These are phyloP conservation scores for Flaveria ramosissima DNA, from an alignment of 129 eudicot species.

Conservation along the genomic window DNA sequence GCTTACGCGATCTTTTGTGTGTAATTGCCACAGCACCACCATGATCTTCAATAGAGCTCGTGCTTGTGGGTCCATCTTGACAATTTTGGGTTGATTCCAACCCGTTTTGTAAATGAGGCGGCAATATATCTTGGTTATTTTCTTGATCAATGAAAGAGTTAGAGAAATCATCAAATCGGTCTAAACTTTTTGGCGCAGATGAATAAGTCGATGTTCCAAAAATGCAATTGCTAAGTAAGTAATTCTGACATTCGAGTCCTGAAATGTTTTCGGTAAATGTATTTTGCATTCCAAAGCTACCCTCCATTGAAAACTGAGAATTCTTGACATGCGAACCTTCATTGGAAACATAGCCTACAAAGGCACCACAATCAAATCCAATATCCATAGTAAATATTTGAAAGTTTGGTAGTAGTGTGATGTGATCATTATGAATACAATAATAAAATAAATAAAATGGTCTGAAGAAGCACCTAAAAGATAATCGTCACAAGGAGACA, in stretches of 20 bases:
- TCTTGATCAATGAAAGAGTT: conserved; percentile 35
- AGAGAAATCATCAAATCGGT: conserved; percentile 46
- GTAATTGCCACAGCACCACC: conserved; percentile 27
- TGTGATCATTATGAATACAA: background rate
- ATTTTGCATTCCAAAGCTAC: conserved; percentile 34
- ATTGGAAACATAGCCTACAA: conserved; percentile 48
- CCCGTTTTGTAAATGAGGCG: conserved; percentile 22
- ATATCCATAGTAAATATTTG: conserved; percentile 44
- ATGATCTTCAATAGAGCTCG: conserved; percentile 35
- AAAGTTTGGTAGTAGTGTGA: background rate
- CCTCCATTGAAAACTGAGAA: conserved; percentile 39
- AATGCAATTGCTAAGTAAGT: conserved; percentile 32
- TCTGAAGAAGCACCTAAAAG: conserved; percentile 48
- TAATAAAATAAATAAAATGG: background rate
- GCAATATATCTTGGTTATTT: conserved; percentile 30
- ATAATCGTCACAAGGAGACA: conserved; percentile 61
- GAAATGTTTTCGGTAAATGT: conserved; percentile 36
- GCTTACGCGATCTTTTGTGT: conserved; percentile 71
- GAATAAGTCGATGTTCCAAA: conserved; percentile 31
- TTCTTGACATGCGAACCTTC: conserved; percentile 43
- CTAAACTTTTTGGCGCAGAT: conserved; percentile 37
- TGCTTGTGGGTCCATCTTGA: conserved; percentile 32
- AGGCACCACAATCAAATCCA: conserved; percentile 53
- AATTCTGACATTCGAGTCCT: conserved; percentile 38
- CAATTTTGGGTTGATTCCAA: conserved; percentile 12